Base-by-base conservation (phyloP, 2,329 filamentous ascomycete genomes). In the Paracamarosporium sp. region DNA sequence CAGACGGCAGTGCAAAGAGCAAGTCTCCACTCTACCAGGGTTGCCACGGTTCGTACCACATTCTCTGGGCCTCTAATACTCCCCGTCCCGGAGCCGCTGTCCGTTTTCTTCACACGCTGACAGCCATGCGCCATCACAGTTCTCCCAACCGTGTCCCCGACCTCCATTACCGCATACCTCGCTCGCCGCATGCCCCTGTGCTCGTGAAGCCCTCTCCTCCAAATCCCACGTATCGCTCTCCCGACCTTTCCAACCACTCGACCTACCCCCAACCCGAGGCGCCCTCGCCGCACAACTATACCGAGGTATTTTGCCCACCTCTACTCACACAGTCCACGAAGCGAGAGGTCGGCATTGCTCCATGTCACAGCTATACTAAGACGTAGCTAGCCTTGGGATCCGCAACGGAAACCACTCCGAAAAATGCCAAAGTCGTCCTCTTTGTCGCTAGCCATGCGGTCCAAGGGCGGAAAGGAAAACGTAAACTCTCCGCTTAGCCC, bases 381-480 rank as follows among this genome's bases (percentile, higher is more conserved):
- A 61, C 43, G 53, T 60, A 51, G 52, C 43, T 64, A 73, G 68
- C 50, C 67, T 38, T 59, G 65, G 62, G 53, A 60, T n/a, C 55
- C 58, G 46, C 66, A 66, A 41, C 66, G 59, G 51, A 76, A 68
- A 59, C 64, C 66, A 53, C 54, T 73, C 22, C 65, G 71, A 55
- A 77, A 73, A 61, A 77, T 77, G 75, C 75, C 74, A 31, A 77
- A 77, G 51, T 71, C 73, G 13, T 72, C 75, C 35, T 71, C 74
- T 33, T 56, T 77, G 57, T 76, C 75, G 30, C 62, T 77, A 31
- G 70, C 71, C 52, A 74, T 74, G 73, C 68, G 73, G 46, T 60
- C 71, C 22, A 75, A 72, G 53, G 53, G 59, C 45, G 61, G 59
- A 43, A 76, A 71, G 55, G 70, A 73, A 28, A 67, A 57, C 45